Conservation (phyloP, 345 rosid genomes). For the Reutealis trisperma region DNA sequence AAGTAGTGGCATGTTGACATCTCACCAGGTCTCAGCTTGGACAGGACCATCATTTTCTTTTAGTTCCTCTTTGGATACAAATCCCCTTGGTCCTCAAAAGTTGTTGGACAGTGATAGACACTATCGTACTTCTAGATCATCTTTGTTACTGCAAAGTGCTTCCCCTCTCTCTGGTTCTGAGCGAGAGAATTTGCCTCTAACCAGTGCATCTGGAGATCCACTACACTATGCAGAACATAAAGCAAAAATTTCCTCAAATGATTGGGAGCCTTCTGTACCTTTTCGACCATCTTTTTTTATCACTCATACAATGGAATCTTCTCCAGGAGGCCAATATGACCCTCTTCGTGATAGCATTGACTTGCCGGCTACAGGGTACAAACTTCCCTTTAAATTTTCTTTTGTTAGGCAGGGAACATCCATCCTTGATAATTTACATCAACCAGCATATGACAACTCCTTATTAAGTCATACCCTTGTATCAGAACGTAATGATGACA, state of each 20-base stretch:
- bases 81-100: slow-evolving; percentile 38
- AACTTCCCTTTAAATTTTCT: slow-evolving; percentile 33
- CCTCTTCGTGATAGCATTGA: slow-evolving; percentile 64
- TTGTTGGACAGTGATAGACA: slow-evolving; percentile 34
- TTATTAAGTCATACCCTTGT: slow-evolving; percentile 20
- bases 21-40: slow-evolving; percentile 34
- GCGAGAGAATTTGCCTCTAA: slow-evolving; percentile 31
- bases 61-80: slow-evolving; percentile 35
- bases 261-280: slow-evolving; percentile 92
- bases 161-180: slow-evolving; percentile 44
- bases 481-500: slow-evolving; percentile 46
- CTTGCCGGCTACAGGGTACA: slow-evolving; percentile 36
- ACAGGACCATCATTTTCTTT: slow-evolving; percentile 35
- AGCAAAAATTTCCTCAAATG: slow-evolving; percentile 49
- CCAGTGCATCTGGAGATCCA: slow-evolving; percentile 24
- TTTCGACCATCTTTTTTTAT: slow-evolving; percentile 69
- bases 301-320: slow-evolving; percentile 46
- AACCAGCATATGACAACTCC: slow-evolving; percentile 38
- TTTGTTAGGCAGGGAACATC: slow-evolving; percentile 41
- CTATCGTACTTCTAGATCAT: slow-evolving; percentile 30
- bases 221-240: slow-evolving; percentile 29
- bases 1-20: slow-evolving; percentile 17
- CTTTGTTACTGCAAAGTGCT: slow-evolving; percentile 36
- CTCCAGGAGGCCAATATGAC: slow-evolving; percentile 57
- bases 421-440: slow-evolving; percentile 30